Base-by-base conservation (phyloP, 2,329 filamentous ascomycete genomes). In the Eurotiales sp. region DNA sequence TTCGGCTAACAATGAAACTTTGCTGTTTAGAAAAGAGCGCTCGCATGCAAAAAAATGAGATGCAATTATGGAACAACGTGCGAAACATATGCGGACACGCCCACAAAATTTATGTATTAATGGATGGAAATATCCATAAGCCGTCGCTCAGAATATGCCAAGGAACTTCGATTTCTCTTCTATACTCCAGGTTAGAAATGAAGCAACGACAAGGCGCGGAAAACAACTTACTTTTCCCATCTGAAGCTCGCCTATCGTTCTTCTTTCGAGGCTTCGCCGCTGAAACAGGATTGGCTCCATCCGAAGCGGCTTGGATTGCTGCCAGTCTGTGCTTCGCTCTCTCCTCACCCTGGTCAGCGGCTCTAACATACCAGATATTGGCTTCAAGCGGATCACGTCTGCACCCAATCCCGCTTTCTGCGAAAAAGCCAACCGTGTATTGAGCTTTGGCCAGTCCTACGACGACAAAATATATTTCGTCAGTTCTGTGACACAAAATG, bases 291-390 rank as follows among this genome's bases (percentile, higher is more conserved):
- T 67, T 65, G 3, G 62, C 74, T 3, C 81, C 83, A 4, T 80
- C 79, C 4, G 91, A 87, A 10, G 93, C 92, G 8, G 88, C 87
- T 55, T 87, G 83, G 55, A 99, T 99, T 36, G 90, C 88, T 17
- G 87, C 84, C 48, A 99, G 78, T 22, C 93, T 83, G 63, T 93
- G 87, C 68, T 87, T 92, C 46, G 93, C 93, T 52, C 90, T 83
- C 61, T 93, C 88, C 63, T 97, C 91, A 42, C 92, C 93, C 45
- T 89, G 83, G 59, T 96, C 92, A 14, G 93, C 92, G 4, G 93
- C 93, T 70, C 88, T 89, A 59, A 99, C 92, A 67, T 99, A 99
- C 92, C 91, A 97, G 27, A 96, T 88, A 64, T 99, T 99, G 59
- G 93, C 92, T 69, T 96, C 91, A 39, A 99, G 80, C n/a, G 92